Evolutionary conservation across 176 grass and related monocot species (phyloP).

Genomic region (Sorghum bicolor): Sorghum_bicolor_NCBIv3 NC_012879.2:58951501-58952000

Average conservation of each 20-base stretch:
- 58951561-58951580: not conserved
- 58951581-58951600: not conserved
- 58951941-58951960: not conserved
- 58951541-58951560: not conserved
- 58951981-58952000: not conserved
- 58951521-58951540: not conserved
- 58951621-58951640: conserved; percentile 8
- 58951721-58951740: conserved; percentile 68
- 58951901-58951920: not conserved
- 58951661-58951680: conserved; percentile 53
- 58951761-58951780: conserved; percentile 84
- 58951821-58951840: conserved; percentile 76
- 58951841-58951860: conserved; percentile 45
- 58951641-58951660: not conserved
- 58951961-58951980: not conserved
- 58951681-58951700: conserved; percentile 51
- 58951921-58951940: not conserved
- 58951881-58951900: not conserved
- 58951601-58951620: conserved; percentile 3
- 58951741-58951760: conserved; percentile 92
- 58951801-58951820: conserved; percentile 59
- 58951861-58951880: not conserved
- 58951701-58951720: conserved; percentile 38
- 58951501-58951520: not conserved
- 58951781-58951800: conserved; percentile 70